Evolutionary conservation across 805 yeast species (phyloP).

Genomic region (Ogataea wickerhamii): DNA sequence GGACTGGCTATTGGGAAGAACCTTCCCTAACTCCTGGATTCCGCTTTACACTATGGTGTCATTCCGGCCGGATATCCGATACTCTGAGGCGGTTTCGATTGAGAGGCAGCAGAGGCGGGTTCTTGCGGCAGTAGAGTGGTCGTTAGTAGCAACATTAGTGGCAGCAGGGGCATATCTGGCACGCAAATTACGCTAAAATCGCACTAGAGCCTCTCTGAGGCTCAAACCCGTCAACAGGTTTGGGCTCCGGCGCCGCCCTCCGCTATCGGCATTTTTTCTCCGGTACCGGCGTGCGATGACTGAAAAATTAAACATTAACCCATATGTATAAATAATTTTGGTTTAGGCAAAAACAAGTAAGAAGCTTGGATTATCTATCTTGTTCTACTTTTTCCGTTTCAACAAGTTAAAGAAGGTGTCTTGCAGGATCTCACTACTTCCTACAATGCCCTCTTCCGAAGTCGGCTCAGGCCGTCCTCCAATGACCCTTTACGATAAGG

Average conservation of each 20-base stretch:
- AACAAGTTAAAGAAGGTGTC: too few relatives aligned
- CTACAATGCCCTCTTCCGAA: too few relatives aligned
- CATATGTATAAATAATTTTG: too few relatives aligned
- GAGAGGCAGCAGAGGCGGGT: constrained; percentile 54
- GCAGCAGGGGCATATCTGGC: constrained; percentile 8
- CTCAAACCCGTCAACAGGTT: neutral
- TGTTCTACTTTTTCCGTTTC: too few relatives aligned
- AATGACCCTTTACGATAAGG: constrained; percentile 90
- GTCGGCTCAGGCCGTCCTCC: constrained; percentile 37
- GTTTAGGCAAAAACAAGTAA: too few relatives aligned
- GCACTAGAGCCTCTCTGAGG: too few relatives aligned
- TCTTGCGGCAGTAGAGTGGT: constrained; percentile 32
- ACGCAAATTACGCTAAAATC: constrained; percentile 3
- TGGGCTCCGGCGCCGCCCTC: too few relatives aligned
- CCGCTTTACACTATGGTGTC: constrained; percentile 93
- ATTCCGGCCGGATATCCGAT: constrained; percentile 77
- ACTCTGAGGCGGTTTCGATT: constrained; percentile 59
- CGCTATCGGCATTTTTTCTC: constrained; percentile 13
- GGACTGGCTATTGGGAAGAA: constrained; percentile 60
- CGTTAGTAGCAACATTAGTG: constrained; percentile 13
- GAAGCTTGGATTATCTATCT: too few relatives aligned
- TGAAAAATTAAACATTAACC: too few relatives aligned
- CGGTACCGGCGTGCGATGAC: constrained; percentile 5
- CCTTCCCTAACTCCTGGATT: constrained; percentile 64
- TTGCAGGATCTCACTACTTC: too few relatives aligned